These are phyloP conservation scores for Grammothele lineata DNA, from an alignment of 768 basidiomycete species.

Conservation along the genomic window DNA sequence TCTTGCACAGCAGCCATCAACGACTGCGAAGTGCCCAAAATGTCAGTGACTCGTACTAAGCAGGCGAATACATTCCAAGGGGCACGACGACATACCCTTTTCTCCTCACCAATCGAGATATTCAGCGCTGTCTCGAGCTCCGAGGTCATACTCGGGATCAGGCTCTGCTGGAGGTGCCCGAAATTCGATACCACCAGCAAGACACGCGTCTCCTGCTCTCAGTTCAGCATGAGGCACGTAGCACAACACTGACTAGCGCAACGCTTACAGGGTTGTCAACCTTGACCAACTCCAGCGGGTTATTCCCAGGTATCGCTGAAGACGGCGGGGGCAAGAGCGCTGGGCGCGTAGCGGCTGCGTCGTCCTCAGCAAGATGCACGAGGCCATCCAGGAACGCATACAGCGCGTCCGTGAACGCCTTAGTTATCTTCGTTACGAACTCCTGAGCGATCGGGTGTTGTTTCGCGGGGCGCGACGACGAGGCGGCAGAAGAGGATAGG, in stretches of 20 bases:
- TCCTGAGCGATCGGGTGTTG: conserved; percentile 60
- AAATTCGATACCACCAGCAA: conserved; percentile 90
- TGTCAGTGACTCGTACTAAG: not conserved
- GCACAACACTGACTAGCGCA: not conserved
- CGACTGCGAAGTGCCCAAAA: conserved; percentile 40
- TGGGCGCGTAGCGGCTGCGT: conserved; percentile 46
- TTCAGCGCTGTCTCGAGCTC: conserved; percentile 79
- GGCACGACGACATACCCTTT: conserved; percentile 43
- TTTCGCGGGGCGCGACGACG: conserved; percentile 47
- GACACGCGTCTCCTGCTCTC: conserved; percentile 73
- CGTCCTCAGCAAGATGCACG: conserved; percentile 72
- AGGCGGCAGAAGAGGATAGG: conserved; percentile 35
- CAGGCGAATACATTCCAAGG: not conserved
- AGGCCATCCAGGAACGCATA: conserved; percentile 87
- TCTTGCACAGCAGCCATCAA: conserved; percentile 74
- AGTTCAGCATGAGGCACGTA: not conserved
- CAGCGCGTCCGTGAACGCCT: conserved; percentile 79
- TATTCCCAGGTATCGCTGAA: conserved; percentile 33
- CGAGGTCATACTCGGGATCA: conserved; percentile 76
- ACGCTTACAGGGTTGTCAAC: conserved; percentile 55
- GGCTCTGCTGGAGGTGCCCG: conserved; percentile 58
- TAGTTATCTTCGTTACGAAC: conserved; percentile 71
- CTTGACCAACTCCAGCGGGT: conserved; percentile 55
- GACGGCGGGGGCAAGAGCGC: conserved; percentile 29
- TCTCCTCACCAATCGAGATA: conserved; percentile 66